phyloP scores from a whole-genome alignment of 805 yeast genomes.

The Candida ovalis region DNA sequence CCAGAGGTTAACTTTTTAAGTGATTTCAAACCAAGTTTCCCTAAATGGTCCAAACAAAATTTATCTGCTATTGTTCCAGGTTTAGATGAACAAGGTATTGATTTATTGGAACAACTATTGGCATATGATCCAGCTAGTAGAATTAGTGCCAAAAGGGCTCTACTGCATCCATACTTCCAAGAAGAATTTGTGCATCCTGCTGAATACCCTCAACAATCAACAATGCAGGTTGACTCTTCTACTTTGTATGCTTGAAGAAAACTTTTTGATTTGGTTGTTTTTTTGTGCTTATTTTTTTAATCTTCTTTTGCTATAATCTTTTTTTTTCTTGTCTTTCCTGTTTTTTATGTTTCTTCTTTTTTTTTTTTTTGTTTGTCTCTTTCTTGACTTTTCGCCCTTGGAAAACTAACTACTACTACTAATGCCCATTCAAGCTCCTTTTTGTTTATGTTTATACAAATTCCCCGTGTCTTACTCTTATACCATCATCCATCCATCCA shows the following conservation, averaged over 20 bases:
- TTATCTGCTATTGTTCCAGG: conserved; percentile 71
- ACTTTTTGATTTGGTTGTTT: not conserved
- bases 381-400: not conserved
- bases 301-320: not conserved
- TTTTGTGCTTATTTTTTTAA: not conserved
- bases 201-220: conserved; percentile 32
- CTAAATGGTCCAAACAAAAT: conserved; percentile 78
- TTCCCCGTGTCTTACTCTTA: not conserved
- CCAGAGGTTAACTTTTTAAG: conserved; percentile 90
- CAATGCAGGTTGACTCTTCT: conserved; percentile 35
- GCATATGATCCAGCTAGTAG: conserved; percentile 92
- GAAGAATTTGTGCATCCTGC: conserved; percentile 37
- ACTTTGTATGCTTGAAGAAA: conserved; percentile 26
- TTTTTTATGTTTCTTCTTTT: not conserved
- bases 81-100: conserved; percentile 79
- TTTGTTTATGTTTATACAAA: not conserved
- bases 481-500: not conserved
- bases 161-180: conserved; percentile 81
- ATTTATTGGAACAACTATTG: conserved; percentile 71
- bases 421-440: too few relatives aligned
- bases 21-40: conserved; percentile 90
- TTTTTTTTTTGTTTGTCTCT: not conserved
- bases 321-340: not conserved
- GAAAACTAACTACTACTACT: too few relatives aligned
- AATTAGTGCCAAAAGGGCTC: conserved; percentile 91